Conservation (phyloP, 352 stramenopile genomes). For the Globisporangium mamillatum region DNA sequence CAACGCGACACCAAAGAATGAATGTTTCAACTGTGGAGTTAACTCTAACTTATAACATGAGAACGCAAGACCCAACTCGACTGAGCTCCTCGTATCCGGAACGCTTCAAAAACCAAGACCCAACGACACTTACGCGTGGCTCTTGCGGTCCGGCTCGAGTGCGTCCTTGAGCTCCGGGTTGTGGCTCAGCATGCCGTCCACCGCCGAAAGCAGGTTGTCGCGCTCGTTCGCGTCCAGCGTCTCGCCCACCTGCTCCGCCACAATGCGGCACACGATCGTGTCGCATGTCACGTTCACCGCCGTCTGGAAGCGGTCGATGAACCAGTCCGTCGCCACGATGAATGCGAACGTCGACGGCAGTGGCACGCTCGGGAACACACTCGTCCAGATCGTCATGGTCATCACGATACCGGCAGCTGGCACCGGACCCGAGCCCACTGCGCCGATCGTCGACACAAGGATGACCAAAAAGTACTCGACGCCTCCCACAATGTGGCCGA, state of each 20-base stretch:
- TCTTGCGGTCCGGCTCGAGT: background rate
- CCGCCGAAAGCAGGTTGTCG: slow-evolving; percentile 1
- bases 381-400: slow-evolving; percentile 30
- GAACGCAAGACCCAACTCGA: too few relatives aligned
- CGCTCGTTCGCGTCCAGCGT: slow-evolving; percentile 1
- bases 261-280: slow-evolving; percentile 54
- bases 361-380: slow-evolving; percentile 22
- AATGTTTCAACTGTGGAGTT: too few relatives aligned
- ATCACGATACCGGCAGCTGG: slow-evolving; percentile 24
- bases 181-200: slow-evolving; percentile 9
- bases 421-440: slow-evolving; percentile 24
- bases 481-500: slow-evolving; percentile 19
- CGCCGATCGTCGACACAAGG: slow-evolving; percentile 25
- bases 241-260: slow-evolving; percentile 27
- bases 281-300: slow-evolving; percentile 59
- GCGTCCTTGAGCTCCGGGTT: slow-evolving; percentile 15
- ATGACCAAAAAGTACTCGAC: slow-evolving; percentile 25
- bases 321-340: slow-evolving; percentile 60
- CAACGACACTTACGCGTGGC: too few relatives aligned
- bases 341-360: slow-evolving; percentile 50
- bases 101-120: too few relatives aligned
- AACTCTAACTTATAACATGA: too few relatives aligned
- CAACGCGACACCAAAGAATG: too few relatives aligned
- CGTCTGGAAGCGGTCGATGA: slow-evolving; percentile 54
- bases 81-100: too few relatives aligned